These are phyloP conservation scores for Ganoderma resinaceum DNA, from an alignment of 1,284 basidiomycete genomes.

Conservation along the genomic window DNA sequence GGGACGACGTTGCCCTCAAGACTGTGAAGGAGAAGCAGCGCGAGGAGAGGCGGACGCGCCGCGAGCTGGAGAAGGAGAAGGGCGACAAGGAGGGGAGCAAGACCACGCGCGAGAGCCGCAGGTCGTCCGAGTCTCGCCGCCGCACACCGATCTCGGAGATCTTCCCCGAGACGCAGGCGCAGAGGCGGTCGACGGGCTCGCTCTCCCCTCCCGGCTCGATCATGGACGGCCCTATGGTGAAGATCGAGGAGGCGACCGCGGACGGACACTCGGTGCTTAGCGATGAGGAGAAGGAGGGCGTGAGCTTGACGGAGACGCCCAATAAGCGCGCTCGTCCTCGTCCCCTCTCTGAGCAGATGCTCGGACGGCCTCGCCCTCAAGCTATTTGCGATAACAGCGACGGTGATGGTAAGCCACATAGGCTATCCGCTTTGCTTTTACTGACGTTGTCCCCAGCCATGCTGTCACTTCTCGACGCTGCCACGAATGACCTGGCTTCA, in stretches of 20 bases:
- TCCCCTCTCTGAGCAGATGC: slow-evolving; percentile 71
- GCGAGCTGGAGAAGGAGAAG: slow-evolving; percentile 28
- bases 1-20: slow-evolving; percentile 70
- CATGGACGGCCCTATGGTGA: slow-evolving; percentile 47
- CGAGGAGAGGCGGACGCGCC: slow-evolving; percentile 47
- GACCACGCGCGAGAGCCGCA: slow-evolving; percentile 34
- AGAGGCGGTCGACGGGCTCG: slow-evolving; percentile 18
- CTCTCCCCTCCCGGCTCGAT: slow-evolving; percentile 28
- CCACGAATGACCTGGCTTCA: slow-evolving; percentile 77
- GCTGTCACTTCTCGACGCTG: slow-evolving; percentile 75
- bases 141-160: slow-evolving; percentile 42
- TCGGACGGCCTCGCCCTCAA: slow-evolving; percentile 54
- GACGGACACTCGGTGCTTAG: slow-evolving; percentile 51
- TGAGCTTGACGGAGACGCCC: slow-evolving; percentile 49
- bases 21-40: slow-evolving; percentile 59
- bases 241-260: slow-evolving; percentile 57
- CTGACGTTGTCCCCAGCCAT: slow-evolving; percentile 45
- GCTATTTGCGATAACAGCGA: slow-evolving; percentile 62
- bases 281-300: slow-evolving; percentile 34
- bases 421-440: background rate
- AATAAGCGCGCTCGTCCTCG: slow-evolving; percentile 57
- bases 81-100: slow-evolving; percentile 25
- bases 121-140: slow-evolving; percentile 38
- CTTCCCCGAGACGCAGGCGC: slow-evolving; percentile 40
- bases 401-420: slow-evolving; percentile 40